Evolutionary conservation across 2,329 filamentous ascomycete species (phyloP).

Genomic region (Colletotrichum godetiae): DNA sequence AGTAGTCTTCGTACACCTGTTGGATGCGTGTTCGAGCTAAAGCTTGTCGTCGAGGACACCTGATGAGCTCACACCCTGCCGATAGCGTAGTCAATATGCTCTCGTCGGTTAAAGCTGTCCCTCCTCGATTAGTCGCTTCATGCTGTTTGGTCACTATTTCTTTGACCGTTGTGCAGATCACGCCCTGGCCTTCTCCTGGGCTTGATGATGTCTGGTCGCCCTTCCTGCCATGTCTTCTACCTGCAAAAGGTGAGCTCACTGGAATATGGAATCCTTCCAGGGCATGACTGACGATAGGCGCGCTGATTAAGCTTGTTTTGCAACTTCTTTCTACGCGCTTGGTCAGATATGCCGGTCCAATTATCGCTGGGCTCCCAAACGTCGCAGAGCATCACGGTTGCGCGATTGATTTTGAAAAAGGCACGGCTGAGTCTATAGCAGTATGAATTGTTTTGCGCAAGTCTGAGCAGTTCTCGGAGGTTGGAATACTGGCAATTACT

Average conservation of each 20-base stretch:
- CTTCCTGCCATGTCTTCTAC: background rate
- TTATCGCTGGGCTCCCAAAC: background rate
- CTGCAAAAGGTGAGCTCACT: background rate
- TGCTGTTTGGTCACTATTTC: background rate
- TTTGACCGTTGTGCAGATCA: too few relatives aligned
- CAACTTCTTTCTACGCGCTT: constrained; percentile 3
- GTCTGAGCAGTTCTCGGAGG: too few relatives aligned
- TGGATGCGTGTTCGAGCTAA: background rate
- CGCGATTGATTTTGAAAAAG: too few relatives aligned
- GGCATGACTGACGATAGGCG: constrained; percentile 1
- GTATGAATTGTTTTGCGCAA: too few relatives aligned
- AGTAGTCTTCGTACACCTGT: constrained; percentile 14
- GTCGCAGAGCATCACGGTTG: constrained; percentile 3
- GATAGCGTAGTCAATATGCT: background rate
- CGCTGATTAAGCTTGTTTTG: constrained; percentile 28
- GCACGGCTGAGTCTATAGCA: too few relatives aligned
- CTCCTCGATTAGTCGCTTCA: background rate
- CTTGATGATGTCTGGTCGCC: background rate
- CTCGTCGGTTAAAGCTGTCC: background rate
- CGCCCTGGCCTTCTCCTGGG: too few relatives aligned
- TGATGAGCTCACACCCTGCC: background rate
- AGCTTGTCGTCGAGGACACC: background rate
- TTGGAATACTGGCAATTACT: too few relatives aligned
- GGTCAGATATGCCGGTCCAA: constrained; percentile 10
- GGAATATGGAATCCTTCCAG: background rate